Evolutionary conservation across 495 filamentous ascomycete species (phyloP), one percentile per base, ranked within the genome.

Genomic region (Xylaria flabelliformis): DNA sequence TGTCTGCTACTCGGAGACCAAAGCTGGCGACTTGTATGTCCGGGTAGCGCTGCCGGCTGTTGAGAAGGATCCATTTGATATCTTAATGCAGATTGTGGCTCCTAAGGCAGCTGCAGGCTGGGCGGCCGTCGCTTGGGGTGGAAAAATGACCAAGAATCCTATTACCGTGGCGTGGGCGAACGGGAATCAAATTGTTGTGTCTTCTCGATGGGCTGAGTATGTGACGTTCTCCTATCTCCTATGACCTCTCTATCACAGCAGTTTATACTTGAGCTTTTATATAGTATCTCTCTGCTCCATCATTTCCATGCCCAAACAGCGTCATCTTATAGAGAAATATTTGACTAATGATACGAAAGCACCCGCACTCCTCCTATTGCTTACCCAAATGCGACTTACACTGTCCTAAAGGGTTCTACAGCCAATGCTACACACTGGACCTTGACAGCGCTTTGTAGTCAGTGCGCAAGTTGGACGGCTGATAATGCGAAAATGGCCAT

Each of bases 361-460:
- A 77, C 74, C 17, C 80, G 79, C 58, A 72, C 73, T 1, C 74
- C 80, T 39, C 85, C 85, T 0, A 73, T 75, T 6, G 51, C 75
- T 2, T 88, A 86, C 62, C 77, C 83, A 1, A 74, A 77, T 5
- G 84, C 84, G 5, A 80, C 80, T 8, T 82, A 87, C 75, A 78
- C 75, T 17, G 71, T 82, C 9, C 74, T 88, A 34, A 83, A 85
- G 41, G 78, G 85, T 24, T 83, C 85, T 8, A 74, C 68, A 4
- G 73, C 75, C 63, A 88, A 88, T 70, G 77, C 74, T 36, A 87
- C 85, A 4, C 84, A 86, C 73, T 88, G 83, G 83, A 83, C 85
- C 26, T 76, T 86, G 34, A 80, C 81, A 13, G 82, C 83, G 0
- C 77, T 83, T 13, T 86, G 84, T 74, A 75, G 74, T 53, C 82